A percentile compares a stretch with the other conserved stretches of the same genome.
Conservation (phyloP, 1,284 basidiomycete species). For the Ustilago shanxiensis region DNA sequence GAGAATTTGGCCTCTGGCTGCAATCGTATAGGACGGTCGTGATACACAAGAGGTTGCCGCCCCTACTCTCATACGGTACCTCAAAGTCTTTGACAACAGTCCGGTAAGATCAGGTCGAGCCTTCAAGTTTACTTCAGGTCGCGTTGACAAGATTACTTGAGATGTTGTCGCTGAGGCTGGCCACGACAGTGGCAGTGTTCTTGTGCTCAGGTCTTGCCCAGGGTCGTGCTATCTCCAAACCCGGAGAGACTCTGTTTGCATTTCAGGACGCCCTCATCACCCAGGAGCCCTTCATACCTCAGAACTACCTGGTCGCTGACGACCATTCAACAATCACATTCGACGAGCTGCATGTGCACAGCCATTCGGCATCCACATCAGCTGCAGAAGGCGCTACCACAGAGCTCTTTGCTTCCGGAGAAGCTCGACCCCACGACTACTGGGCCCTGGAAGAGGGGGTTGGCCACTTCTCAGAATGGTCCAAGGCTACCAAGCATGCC, state of each 20-base stretch:
- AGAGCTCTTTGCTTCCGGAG: constrained; percentile 4
- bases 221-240: constrained; percentile 15
- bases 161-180: not conserved
- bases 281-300: too few relatives aligned
- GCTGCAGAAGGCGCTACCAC: not conserved
- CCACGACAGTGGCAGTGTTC: not conserved
- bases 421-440: constrained; percentile 22
- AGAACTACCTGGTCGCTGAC: too few relatives aligned
- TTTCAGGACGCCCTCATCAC: constrained; percentile 2
- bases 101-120: not conserved
- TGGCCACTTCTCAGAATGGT: constrained; percentile 68
- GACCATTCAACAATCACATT: not conserved
- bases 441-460: constrained; percentile 57
- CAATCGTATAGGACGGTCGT: too few relatives aligned
- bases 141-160: not conserved
- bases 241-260: constrained; percentile 17
- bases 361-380: not conserved
- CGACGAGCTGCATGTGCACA: not conserved
- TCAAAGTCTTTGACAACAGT: too few relatives aligned
- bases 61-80: not conserved
- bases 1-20: too few relatives aligned
- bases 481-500: constrained; percentile 60
- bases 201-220: constrained; percentile 2
- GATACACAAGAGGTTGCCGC: too few relatives aligned
- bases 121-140: too few relatives aligned